Percentiles rank a stretch among this genome's conserved stretches.
These are phyloP conservation scores for Solanum phureja DNA, from an alignment of 257 asterid genomes.

Conservation along the genomic window DNA sequence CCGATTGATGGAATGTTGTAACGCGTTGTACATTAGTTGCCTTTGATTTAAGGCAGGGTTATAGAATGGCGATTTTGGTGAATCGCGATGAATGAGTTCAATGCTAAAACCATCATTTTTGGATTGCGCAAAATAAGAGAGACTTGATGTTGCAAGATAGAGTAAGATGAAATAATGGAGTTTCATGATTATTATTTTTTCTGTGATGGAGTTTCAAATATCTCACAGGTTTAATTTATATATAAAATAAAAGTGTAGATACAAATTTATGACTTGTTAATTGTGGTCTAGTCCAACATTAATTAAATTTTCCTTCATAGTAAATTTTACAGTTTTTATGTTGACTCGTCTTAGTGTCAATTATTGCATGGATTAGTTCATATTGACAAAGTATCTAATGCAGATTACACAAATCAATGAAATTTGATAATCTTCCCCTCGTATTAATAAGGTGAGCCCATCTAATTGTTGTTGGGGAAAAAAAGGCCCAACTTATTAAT, in stretches of 20 bases:
- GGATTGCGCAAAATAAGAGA: background rate
- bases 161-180: background rate
- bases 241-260: background rate
- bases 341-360: background rate
- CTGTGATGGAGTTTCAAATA: background rate
- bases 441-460: background rate
- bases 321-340: background rate
- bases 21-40: background rate
- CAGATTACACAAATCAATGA: background rate
- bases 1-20: background rate
- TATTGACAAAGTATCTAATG: background rate
- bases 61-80: conserved; percentile 1
- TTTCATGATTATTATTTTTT: background rate
- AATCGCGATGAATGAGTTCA: conserved; percentile 4
- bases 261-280: background rate
- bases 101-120: background rate
- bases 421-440: background rate
- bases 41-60: background rate
- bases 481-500: background rate
- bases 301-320: background rate
- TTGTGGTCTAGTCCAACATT: background rate
- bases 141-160: background rate
- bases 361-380: background rate
- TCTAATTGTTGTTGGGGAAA: background rate
- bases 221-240: background rate